Conservation (phyloP, 768 basidiomycete genomes). For the Mrakia frigida region DNA sequence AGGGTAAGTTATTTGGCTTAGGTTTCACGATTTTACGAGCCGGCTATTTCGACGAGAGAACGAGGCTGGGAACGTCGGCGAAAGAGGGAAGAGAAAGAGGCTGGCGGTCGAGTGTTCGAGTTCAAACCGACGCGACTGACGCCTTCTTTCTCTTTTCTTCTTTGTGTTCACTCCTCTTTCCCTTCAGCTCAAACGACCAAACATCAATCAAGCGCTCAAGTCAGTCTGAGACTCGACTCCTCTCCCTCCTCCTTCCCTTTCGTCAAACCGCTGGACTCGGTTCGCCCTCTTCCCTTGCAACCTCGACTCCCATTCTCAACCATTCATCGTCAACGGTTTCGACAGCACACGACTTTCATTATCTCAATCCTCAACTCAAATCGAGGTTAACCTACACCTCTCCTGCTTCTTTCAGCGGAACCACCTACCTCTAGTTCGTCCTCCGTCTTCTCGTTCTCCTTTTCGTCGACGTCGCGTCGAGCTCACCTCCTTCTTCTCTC, state of each 20-base stretch:
- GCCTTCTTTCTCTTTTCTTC: background rate
- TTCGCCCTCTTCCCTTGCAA: too few relatives aligned
- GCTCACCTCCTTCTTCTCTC: background rate
- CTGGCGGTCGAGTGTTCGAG: background rate
- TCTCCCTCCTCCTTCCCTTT: too few relatives aligned
- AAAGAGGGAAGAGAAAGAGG: background rate
- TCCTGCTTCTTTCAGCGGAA: background rate
- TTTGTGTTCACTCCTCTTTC: background rate
- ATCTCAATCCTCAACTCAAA: too few relatives aligned
- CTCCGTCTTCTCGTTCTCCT: too few relatives aligned
- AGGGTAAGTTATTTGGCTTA: too few relatives aligned
- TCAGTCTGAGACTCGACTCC: background rate
- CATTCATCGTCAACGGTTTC: too few relatives aligned
- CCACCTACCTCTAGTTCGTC: slow-evolving; percentile 10
- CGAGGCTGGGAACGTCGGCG: background rate
- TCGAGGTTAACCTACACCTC: too few relatives aligned
- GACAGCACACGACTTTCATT: too few relatives aligned
- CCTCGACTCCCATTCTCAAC: too few relatives aligned
- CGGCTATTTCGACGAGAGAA: background rate
- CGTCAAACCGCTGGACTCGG: too few relatives aligned
- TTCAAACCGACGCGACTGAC: background rate
- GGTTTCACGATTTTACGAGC: too few relatives aligned
- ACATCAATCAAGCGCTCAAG: background rate
- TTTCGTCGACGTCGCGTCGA: background rate
- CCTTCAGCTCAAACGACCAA: background rate